Base-by-base conservation (phyloP, 352 stramenopile genomes). In the Pythium plurisporium region DNA sequence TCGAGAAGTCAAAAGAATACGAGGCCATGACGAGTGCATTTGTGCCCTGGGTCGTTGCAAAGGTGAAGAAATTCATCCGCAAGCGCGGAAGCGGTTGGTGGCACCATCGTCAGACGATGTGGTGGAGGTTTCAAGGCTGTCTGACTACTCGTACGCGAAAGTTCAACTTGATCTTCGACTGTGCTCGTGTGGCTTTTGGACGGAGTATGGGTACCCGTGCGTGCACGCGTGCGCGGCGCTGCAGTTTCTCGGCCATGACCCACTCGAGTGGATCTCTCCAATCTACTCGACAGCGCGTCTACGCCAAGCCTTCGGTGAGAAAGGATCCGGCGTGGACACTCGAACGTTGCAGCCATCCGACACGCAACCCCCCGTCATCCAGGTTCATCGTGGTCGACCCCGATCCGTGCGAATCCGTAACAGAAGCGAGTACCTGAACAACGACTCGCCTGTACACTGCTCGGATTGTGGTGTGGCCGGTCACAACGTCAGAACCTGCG, bases 121-220 rank as follows among this genome's bases (percentile, higher is more conserved):
- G 20, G 48, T 43, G n/a, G 58, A 65, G 15, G 58, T 55, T 1
- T 37, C 31, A 37, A 37, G 31, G 31, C 31, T 37, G 31, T 37
- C 31, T 37, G 31, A 37, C 14, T 37, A 37, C 31, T 49, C 23
- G 17, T 36, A 60, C 34, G 51, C 30, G 6, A 56, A 15, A 0
- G 59, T 59, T 2, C 14, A 42, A 27, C 9, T 65, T 2, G 12
- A 27, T 2, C 12, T 8, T 0, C 5, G 31, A 15, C 17, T 25
- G 15, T 65, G 42, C 27, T 52, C 49, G 8, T 65, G 59, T 34
- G 10, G 29, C 2, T 55, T 56, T 27, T 65, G 41, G 51, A 49
- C 45, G 42, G 59, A 65, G 22, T 36, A 57, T 20, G 34, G 52
- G 36, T 65, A 65, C 25, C 59, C 59, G 2, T 65, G 59, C 37